Conservation (phyloP, 371 early-diverging fungal genomes). For the Apophysomyces elegans region DNA sequence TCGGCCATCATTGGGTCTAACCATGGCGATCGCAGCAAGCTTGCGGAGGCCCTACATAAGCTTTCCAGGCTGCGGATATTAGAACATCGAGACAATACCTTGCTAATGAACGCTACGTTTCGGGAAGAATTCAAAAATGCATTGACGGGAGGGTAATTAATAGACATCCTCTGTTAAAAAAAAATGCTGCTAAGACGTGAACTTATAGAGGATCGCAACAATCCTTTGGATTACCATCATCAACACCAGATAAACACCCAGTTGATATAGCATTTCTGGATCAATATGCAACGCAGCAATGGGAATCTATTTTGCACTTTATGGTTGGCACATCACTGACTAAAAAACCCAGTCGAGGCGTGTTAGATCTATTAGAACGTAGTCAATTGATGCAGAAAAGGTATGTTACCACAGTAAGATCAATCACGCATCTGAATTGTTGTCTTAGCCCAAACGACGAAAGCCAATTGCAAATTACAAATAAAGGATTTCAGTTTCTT, state of each 20-base stretch:
- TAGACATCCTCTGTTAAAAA: not conserved
- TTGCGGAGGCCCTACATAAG: constrained; percentile 65
- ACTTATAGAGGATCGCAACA: constrained; percentile 70
- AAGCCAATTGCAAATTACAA: constrained; percentile 75
- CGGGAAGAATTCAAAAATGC: constrained; percentile 83
- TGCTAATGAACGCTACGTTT: constrained; percentile 73
- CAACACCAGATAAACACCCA: constrained; percentile 68
- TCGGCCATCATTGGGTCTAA: constrained; percentile 3
- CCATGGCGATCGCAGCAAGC: constrained; percentile 40
- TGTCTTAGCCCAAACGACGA: constrained; percentile 17
- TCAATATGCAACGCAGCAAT: constrained; percentile 79
- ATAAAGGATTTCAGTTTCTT: constrained; percentile 96
- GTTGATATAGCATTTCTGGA: constrained; percentile 77
- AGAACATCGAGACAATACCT: constrained; percentile 42
- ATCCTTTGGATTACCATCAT: constrained; percentile 81
- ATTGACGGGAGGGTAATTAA: constrained; percentile 83
- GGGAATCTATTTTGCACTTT: constrained; percentile 94
- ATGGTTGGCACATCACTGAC: constrained; percentile 90
- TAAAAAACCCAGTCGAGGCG: constrained; percentile 73
- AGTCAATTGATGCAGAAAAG: constrained; percentile 80
- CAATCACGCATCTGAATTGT: constrained; percentile 1
- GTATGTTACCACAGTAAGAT: constrained; percentile 21
- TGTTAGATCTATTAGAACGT: constrained; percentile 73
- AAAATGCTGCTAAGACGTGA: not conserved
- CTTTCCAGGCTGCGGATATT: constrained; percentile 73